A percentile compares a stretch with the other conserved stretches of the same genome.
Conservation (phyloP, 352 stramenopile species). For the Phytophthora cactorum region DNA sequence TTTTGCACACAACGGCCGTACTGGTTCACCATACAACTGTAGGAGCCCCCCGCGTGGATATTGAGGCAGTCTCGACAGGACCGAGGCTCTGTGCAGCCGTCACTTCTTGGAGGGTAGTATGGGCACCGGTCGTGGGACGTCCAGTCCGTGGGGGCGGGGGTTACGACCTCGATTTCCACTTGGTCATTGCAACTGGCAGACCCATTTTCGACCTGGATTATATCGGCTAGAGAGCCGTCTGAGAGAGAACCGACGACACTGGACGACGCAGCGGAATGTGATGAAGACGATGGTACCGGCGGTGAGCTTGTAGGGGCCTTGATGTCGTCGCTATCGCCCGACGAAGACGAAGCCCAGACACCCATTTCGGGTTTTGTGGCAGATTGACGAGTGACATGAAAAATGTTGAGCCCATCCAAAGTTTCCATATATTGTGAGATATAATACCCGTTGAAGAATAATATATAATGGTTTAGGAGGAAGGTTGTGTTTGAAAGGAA, state of each 20-base stretch:
- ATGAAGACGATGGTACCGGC: constrained; percentile 3
- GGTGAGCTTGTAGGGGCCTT: not conserved
- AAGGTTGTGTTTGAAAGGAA: not conserved
- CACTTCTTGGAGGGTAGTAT: constrained; percentile 25
- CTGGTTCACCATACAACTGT: constrained; percentile 51
- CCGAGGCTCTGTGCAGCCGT: constrained; percentile 53
- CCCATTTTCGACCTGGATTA: constrained; percentile 1
- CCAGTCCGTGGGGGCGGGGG: constrained; percentile 27
- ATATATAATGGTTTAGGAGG: not conserved
- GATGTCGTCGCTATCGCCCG: constrained; percentile 7
- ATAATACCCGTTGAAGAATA: constrained; percentile 1
- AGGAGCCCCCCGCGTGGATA: constrained; percentile 34
- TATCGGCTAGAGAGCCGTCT: not conserved
- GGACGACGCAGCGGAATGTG: constrained; percentile 13
- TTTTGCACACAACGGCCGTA: constrained; percentile 53
- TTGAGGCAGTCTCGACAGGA: constrained; percentile 74
- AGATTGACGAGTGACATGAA: constrained; percentile 31
- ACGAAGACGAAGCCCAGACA: constrained; percentile 14
- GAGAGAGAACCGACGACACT: constrained; percentile 1
- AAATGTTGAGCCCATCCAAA: constrained; percentile 9
- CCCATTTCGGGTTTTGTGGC: constrained; percentile 4
- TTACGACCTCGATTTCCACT: constrained; percentile 31
- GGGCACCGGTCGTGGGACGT: constrained; percentile 34
- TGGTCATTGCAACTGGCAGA: constrained; percentile 21
- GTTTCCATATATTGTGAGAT: constrained; percentile 8